Conservation (phyloP, 495 filamentous ascomycete species). For the Penicillium ochrochloron region DNA sequence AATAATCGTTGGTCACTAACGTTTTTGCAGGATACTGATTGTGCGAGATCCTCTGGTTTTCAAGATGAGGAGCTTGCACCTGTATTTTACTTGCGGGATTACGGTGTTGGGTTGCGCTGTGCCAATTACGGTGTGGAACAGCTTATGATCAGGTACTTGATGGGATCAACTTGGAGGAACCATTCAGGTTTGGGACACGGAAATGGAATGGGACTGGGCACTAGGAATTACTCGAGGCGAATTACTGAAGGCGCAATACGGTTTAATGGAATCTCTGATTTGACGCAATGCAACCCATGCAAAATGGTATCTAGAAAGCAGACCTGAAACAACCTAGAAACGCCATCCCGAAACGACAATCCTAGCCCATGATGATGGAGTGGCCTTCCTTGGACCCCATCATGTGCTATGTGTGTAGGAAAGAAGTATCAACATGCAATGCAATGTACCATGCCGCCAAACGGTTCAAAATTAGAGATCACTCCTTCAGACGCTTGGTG, state of each 20-base stretch:
- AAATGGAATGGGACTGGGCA: constrained; percentile 1
- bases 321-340: constrained; percentile 3
- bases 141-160: constrained; percentile 6
- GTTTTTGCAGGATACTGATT: constrained; percentile 12
- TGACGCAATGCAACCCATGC: constrained; percentile 1
- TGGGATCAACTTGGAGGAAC: neutral
- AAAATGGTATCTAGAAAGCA: constrained; percentile 15
- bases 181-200: constrained; percentile 1
- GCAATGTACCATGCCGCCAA: neutral
- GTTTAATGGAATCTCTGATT: constrained; percentile 3
- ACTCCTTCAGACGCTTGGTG: constrained; percentile 51
- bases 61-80: neutral
- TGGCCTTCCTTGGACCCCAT: neutral
- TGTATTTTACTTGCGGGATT: neutral
- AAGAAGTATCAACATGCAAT: neutral
- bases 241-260: constrained; percentile 14
- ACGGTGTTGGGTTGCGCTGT: neutral
- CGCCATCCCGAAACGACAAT: constrained; percentile 15
- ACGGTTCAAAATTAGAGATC: constrained; percentile 8
- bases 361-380: neutral
- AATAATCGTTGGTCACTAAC: neutral
- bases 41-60: neutral
- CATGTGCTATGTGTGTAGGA: neutral
- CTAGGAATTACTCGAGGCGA: constrained; percentile 7
- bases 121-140: neutral